Evolutionary conservation across 2,329 filamentous ascomycete genomes (phyloP), one percentile per base, ranked within the genome.

Genomic region (Aspergillus sp.): DNA sequence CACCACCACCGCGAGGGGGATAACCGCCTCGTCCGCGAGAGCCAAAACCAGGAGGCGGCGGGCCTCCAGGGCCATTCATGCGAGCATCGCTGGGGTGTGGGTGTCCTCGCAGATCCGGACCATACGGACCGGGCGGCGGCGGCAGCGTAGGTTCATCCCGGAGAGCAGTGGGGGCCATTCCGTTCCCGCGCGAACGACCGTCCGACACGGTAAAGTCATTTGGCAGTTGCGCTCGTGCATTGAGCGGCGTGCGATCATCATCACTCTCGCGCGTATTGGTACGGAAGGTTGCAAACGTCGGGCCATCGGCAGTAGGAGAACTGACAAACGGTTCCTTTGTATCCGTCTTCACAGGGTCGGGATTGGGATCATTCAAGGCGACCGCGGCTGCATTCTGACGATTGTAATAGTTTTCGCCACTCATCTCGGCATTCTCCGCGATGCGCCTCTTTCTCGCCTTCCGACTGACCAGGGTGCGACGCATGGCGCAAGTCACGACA

Each of bases 351-450:
- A 79, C 62, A 5, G 50, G 29, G 5, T 39, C 29, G 7, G 54
- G 51, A 36, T 48, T 47, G 19, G 54, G 47, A 10, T 50, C 47
- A 29, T 48, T 46, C 19, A 58, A 28, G 42, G 60, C 53, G 12
- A 61, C 53, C 30, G 65, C 58, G 29, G 63, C 57, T 19, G 66
- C 66, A 55, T 68, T 63, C 57, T 77, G 69, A 49, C 83, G 78
- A 59, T 83, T 85, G 68, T 94, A 96, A 65, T 85, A 96, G 62
- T 90, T 93, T 59, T 93, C 83, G 29, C 91, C 91, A 64, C 87
- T 97, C 90, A 97, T 97, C 64, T 97, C 90, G 5, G 90, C 88
- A 63, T 97, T 95, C 66, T 94, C 86, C 2, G 83, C 88, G 62
- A 97, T 94, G 41, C 88, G 81, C 73, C 84, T 88, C 76, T 93